phyloP scores from a whole-genome alignment of 1,284 basidiomycete species.

The Ganoderma lucidum region DNA sequence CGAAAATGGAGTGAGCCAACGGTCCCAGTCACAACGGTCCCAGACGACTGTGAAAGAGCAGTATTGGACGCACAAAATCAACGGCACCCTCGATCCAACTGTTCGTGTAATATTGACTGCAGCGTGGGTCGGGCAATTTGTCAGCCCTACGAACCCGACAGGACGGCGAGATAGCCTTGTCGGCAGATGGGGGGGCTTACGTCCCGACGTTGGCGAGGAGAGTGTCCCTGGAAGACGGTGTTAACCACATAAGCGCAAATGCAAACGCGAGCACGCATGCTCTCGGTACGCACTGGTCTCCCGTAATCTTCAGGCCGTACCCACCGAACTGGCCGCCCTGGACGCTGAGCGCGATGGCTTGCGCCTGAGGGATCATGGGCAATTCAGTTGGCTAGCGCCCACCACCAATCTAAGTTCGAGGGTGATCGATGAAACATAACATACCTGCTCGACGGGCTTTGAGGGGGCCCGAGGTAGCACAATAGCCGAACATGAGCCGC shows the following conservation, averaged over 20 bases:
- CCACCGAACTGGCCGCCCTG: conserved; percentile 58
- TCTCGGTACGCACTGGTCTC: conserved; percentile 52
- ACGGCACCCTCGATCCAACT: conserved; percentile 53
- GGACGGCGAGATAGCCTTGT: background rate
- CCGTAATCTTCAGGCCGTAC: conserved; percentile 60
- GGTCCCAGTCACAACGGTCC: conserved; percentile 3
- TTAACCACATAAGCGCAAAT: conserved; percentile 7
- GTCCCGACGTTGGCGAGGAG: conserved; percentile 53
- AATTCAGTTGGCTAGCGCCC: conserved; percentile 17
- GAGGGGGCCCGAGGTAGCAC: background rate
- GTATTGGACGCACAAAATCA: conserved; percentile 53
- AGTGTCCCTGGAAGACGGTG: conserved; percentile 38
- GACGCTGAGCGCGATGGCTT: conserved; percentile 62
- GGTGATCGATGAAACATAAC: conserved; percentile 14
- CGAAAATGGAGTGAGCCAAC: conserved; percentile 42
- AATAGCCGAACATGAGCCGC: conserved; percentile 1
- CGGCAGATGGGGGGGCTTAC: conserved; percentile 44
- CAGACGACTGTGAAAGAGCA: background rate
- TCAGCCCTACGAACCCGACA: background rate
- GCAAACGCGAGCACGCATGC: background rate
- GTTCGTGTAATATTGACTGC: conserved; percentile 36
- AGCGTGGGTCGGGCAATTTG: background rate
- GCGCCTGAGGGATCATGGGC: conserved; percentile 36
- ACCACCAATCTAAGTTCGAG: conserved; percentile 7
- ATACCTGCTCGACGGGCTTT: conserved; percentile 32